Conservation (phyloP, 2,329 filamentous ascomycete genomes). For the Colletotrichum shisoi region DNA sequence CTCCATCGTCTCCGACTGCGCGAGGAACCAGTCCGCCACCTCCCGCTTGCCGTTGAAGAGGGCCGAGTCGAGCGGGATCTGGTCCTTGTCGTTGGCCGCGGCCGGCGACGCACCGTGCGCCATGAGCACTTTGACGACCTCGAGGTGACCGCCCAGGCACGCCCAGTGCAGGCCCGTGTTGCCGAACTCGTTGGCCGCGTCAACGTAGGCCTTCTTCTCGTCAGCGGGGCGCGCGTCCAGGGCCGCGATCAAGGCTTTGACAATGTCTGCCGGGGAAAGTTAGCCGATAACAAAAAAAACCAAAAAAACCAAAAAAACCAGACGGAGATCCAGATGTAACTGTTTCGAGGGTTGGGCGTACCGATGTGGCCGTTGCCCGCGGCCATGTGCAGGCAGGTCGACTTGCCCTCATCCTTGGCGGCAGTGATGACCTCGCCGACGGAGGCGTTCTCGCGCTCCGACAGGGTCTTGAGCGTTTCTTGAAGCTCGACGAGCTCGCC, state of each 20-base stretch:
- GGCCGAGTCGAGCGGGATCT: constrained; percentile 79
- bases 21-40: constrained; percentile 68
- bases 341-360: constrained; percentile 51
- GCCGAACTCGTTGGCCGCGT: constrained; percentile 77
- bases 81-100: constrained; percentile 82
- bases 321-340: not conserved
- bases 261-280: constrained; percentile 50
- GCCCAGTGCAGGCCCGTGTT: constrained; percentile 97
- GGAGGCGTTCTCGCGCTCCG: constrained; percentile 66
- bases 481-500: constrained; percentile 78
- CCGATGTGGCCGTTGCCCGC: constrained; percentile 87
- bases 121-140: constrained; percentile 78
- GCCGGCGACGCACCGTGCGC: constrained; percentile 79
- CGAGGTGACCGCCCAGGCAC: constrained; percentile 84
- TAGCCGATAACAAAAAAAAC: not conserved
- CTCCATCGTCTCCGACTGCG: constrained; percentile 59
- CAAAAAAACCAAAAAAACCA: too few species aligned
- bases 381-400: constrained; percentile 89
- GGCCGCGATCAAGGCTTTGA: constrained; percentile 54
- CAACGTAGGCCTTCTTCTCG: constrained; percentile 64
- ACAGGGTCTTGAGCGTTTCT: constrained; percentile 64
- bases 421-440: constrained; percentile 71
- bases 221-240: constrained; percentile 52
- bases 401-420: constrained; percentile 76
- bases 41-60: constrained; percentile 73